Evolutionary conservation across 1,139 yeast species (phyloP).

Genomic region (Pichia sp.): DNA sequence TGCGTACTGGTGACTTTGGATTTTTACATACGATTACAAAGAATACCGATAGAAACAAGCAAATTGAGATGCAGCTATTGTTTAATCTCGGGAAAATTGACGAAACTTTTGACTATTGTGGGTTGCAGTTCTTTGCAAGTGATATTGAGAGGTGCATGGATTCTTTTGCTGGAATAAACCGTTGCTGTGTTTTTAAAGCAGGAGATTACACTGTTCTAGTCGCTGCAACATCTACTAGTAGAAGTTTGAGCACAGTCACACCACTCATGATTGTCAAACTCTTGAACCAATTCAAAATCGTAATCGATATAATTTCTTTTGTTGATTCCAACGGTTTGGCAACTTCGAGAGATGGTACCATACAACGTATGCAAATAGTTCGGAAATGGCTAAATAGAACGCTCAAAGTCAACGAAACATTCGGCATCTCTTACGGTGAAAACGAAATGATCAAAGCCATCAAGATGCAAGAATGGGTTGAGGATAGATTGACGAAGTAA

Average conservation of each 20-base stretch:
- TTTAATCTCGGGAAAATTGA: conserved; percentile 83
- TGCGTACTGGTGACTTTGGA: conserved; percentile 93
- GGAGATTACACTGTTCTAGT: conserved; percentile 80
- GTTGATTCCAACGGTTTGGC: conserved; percentile 63
- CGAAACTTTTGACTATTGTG: conserved; percentile 87
- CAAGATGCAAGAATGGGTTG: conserved; percentile 20
- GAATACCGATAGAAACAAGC: conserved; percentile 38
- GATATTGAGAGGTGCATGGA: conserved; percentile 81
- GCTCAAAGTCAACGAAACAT: conserved; percentile 37
- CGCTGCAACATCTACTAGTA: conserved; percentile 43
- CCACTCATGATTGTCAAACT: conserved; percentile 80
- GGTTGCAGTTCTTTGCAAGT: conserved; percentile 83
- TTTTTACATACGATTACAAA: conserved; percentile 60
- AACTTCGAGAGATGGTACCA: conserved; percentile 64
- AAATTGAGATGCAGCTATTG: conserved; percentile 67
- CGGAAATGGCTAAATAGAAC: conserved; percentile 47
- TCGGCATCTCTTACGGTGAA: conserved; percentile 63
- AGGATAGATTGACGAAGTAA: conserved; percentile 10
- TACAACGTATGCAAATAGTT: conserved; percentile 69
- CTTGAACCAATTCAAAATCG: conserved; percentile 74
- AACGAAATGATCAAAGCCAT: conserved; percentile 39
- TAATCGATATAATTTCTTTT: conserved; percentile 84
- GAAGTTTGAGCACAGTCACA: conserved; percentile 63
- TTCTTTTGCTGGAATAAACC: conserved; percentile 27
- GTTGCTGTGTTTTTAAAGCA: conserved; percentile 57